Evolutionary conservation across 2,329 filamentous ascomycete genomes (phyloP).

Genomic region (Fusarium subglutinans): DNA sequence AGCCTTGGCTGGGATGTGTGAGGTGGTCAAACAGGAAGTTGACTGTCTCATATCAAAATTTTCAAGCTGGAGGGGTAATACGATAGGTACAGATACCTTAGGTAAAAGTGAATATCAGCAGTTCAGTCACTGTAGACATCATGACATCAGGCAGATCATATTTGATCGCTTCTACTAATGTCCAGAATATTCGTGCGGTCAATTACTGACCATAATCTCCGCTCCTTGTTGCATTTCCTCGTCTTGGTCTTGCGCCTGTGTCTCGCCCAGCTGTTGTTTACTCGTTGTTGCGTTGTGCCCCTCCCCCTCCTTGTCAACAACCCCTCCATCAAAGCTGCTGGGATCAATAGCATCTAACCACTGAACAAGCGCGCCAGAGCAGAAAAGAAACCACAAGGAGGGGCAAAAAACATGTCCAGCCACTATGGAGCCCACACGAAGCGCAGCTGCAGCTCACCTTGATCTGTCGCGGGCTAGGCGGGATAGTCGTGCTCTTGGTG

Average conservation of each 20-base stretch:
- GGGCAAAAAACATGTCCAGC: conserved; percentile 33
- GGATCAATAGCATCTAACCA: conserved; percentile 18
- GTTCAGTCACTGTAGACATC: neutral
- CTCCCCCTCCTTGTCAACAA: conserved; percentile 35
- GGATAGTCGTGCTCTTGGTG: conserved; percentile 12
- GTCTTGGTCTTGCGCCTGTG: conserved; percentile 9
- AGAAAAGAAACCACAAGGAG: conserved; percentile 13
- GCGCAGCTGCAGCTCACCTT: conserved; percentile 38
- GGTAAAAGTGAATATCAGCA: neutral
- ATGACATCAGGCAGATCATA: conserved; percentile 3
- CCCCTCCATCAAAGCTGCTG: conserved; percentile 32
- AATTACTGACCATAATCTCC: conserved; percentile 8
- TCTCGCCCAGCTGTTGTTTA: conserved; percentile 17
- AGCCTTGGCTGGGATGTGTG: conserved; percentile 18
- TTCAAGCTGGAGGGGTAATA: conserved; percentile 28
- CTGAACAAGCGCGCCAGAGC: conserved; percentile 17
- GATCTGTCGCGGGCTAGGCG: neutral
- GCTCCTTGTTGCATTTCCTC: conserved; percentile 8
- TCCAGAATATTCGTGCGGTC: neutral
- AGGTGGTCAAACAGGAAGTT: conserved; percentile 33
- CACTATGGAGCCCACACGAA: conserved; percentile 30
- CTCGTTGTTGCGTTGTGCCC: conserved; percentile 22
- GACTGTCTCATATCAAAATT: conserved; percentile 21
- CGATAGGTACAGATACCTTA: neutral
- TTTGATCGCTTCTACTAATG: neutral